A percentile compares a stretch with the other conserved stretches of the same genome.
phyloP scores from a whole-genome alignment of 2,329 filamentous ascomycete genomes.

The Penicillium capsulatum region DNA sequence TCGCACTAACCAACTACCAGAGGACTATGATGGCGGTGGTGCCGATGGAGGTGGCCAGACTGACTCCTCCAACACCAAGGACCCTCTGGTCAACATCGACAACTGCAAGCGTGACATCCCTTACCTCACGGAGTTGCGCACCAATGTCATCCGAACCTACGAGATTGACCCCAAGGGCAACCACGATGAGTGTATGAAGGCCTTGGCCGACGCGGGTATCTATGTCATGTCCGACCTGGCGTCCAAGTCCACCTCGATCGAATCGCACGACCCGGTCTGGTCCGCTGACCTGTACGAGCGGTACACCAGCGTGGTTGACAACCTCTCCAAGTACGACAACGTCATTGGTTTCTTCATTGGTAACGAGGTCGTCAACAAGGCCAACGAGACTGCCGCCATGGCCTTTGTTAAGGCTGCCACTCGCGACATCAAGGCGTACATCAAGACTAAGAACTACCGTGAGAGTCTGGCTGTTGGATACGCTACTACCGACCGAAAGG shows the following conservation, averaged over 20 bases:
- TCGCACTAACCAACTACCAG: too few relatives aligned
- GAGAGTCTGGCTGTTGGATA: slow-evolving; percentile 79
- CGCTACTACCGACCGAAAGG: slow-evolving; percentile 86
- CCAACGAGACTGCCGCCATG: slow-evolving; percentile 82
- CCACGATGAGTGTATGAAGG: slow-evolving; percentile 79
- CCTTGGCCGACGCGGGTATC: slow-evolving; percentile 80
- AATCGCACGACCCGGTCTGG: slow-evolving; percentile 75
- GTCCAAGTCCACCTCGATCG: slow-evolving; percentile 77
- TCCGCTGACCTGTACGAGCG: slow-evolving; percentile 70
- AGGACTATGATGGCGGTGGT: too few relatives aligned
- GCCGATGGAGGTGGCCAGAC: too few relatives aligned
- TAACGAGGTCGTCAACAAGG: slow-evolving; percentile 90
- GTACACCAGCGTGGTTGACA: slow-evolving; percentile 80
- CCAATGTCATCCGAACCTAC: slow-evolving; percentile 94
- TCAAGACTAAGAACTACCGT: slow-evolving; percentile 73
- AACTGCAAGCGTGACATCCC: slow-evolving; percentile 82
- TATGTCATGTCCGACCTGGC: slow-evolving; percentile 91
- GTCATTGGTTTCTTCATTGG: slow-evolving; percentile 96
- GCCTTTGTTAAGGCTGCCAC: slow-evolving; percentile 97
- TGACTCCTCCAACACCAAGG: slow-evolving; percentile 64
- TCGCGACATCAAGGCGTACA: slow-evolving; percentile 92
- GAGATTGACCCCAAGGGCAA: slow-evolving; percentile 75
- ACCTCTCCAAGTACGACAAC: slow-evolving; percentile 78
- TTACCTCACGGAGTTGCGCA: slow-evolving; percentile 69
- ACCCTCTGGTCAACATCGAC: slow-evolving; percentile 71